phyloP scores from a whole-genome alignment of 192 early-diverging fungal genomes.

The Backusella luteola region DNA sequence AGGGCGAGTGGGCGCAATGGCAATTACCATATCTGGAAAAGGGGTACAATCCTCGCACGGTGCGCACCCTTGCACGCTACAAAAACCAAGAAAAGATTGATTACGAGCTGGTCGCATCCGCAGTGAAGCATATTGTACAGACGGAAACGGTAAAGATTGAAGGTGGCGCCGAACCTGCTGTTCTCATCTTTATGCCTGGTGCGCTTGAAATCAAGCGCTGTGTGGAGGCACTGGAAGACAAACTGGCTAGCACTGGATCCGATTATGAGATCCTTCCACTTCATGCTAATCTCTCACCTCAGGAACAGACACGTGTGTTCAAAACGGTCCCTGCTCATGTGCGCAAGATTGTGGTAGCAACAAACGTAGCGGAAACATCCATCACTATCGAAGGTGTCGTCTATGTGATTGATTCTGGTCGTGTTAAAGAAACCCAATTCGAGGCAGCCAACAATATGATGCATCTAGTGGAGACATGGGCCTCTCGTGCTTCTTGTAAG shows the following conservation, averaged over 20 bases:
- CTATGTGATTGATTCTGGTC: slow-evolving; percentile 69
- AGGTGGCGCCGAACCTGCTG: slow-evolving; percentile 42
- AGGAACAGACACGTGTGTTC: slow-evolving; percentile 72
- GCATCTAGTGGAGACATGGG: slow-evolving; percentile 48
- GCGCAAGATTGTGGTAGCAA: slow-evolving; percentile 73
- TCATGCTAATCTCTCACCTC: slow-evolving; percentile 66
- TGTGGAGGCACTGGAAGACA: slow-evolving; percentile 51
- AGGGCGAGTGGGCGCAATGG: slow-evolving; percentile 41
- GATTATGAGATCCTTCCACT: slow-evolving; percentile 41
- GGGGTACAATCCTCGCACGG: slow-evolving; percentile 40
- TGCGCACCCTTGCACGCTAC: slow-evolving; percentile 30
- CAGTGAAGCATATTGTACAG: slow-evolving; percentile 61
- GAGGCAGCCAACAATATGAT: slow-evolving; percentile 59
- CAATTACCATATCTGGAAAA: slow-evolving; percentile 35
- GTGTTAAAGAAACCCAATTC: slow-evolving; percentile 60
- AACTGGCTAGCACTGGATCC: background rate
- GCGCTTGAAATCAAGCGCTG: slow-evolving; percentile 71
- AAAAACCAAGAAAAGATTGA: slow-evolving; percentile 59
- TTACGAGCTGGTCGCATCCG: slow-evolving; percentile 53
- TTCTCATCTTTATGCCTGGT: slow-evolving; percentile 74
- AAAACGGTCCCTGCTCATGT: slow-evolving; percentile 41
- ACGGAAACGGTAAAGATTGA: slow-evolving; percentile 43
- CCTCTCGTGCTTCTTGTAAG: slow-evolving; percentile 53
- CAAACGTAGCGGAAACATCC: slow-evolving; percentile 83
- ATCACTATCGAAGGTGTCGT: slow-evolving; percentile 81